These are phyloP conservation scores for Chenopodium album DNA, from an alignment of 148 eudicot genomes.

Conservation along the genomic window DNA sequence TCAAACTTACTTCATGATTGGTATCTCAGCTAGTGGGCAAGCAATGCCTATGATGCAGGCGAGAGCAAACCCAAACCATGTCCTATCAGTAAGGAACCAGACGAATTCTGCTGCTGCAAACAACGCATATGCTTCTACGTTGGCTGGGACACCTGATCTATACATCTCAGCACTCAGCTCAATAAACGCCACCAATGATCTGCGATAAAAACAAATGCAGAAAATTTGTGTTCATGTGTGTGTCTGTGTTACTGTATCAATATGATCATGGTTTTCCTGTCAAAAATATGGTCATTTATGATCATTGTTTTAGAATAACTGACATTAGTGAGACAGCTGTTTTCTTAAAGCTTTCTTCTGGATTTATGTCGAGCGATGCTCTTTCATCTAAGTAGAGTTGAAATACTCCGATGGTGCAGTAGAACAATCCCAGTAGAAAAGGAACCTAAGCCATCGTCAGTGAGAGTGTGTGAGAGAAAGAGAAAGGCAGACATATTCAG, in stretches of 20 bases:
- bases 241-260: neutral
- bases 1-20: constrained; percentile 59
- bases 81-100: constrained; percentile 58
- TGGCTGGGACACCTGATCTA: constrained; percentile 71
- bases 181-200: constrained; percentile 60
- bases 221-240: neutral
- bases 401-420: constrained; percentile 59
- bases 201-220: constrained; percentile 25
- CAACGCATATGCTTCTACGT: constrained; percentile 71
- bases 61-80: constrained; percentile 66
- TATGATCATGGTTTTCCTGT: neutral
- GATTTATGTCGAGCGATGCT: constrained; percentile 18
- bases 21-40: constrained; percentile 85
- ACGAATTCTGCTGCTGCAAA: constrained; percentile 71
- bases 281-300: neutral
- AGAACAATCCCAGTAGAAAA: constrained; percentile 70
- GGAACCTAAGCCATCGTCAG: constrained; percentile 53
- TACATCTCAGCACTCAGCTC: constrained; percentile 77
- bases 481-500: too few relatives aligned
- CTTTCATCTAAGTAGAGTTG: constrained; percentile 67
- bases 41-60: constrained; percentile 63
- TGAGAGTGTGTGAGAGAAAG: neutral
- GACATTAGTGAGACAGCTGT: constrained; percentile 56
- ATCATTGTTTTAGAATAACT: constrained; percentile 18
- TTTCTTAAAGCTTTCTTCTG: constrained; percentile 36